A percentile compares a stretch with the other conserved stretches of the same genome.
Conservation (phyloP, 495 filamentous ascomycete genomes). For the Polyplosphaeria fusca region DNA sequence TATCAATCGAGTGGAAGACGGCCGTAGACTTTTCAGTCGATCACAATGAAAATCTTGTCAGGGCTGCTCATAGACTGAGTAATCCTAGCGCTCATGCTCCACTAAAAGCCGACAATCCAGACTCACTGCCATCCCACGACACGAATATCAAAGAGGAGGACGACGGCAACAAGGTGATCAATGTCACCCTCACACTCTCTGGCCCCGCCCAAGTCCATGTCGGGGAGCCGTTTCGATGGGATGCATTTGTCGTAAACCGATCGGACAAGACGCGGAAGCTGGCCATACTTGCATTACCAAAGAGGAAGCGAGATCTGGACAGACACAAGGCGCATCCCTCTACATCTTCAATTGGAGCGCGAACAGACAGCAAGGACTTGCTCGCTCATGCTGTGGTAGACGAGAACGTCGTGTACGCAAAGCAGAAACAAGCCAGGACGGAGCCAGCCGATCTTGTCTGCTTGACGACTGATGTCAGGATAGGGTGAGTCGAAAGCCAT, state of each 20-base stretch:
- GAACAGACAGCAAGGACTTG: constrained; percentile 42
- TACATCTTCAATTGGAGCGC: constrained; percentile 44
- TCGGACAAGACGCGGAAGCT: constrained; percentile 67
- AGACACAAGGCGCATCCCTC: constrained; percentile 54
- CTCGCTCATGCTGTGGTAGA: constrained; percentile 79
- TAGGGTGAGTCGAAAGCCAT: constrained; percentile 64
- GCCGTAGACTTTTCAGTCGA: constrained; percentile 70
- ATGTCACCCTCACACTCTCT: constrained; percentile 72
- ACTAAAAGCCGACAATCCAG: constrained; percentile 26
- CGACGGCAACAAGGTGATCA: constrained; percentile 57
- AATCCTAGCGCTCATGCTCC: constrained; percentile 12
- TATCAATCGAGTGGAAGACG: constrained; percentile 78
- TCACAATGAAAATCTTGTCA: constrained; percentile 53
- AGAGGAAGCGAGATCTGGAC: constrained; percentile 63
- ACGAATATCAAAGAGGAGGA: constrained; percentile 39
- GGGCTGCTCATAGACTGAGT: constrained; percentile 26
- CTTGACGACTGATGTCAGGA: constrained; percentile 75
- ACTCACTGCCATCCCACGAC: constrained; percentile 48
- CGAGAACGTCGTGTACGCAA: constrained; percentile 77
- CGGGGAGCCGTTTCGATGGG: constrained; percentile 80
- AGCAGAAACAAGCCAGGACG: constrained; percentile 70
- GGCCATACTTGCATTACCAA: constrained; percentile 73
- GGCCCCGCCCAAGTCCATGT: constrained; percentile 60
- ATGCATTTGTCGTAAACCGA: constrained; percentile 84
- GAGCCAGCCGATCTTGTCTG: constrained; percentile 74